Base-by-base conservation (phyloP, 2,329 filamentous ascomycete species). In the Pseudocercospora pini-densiflorae region DNA sequence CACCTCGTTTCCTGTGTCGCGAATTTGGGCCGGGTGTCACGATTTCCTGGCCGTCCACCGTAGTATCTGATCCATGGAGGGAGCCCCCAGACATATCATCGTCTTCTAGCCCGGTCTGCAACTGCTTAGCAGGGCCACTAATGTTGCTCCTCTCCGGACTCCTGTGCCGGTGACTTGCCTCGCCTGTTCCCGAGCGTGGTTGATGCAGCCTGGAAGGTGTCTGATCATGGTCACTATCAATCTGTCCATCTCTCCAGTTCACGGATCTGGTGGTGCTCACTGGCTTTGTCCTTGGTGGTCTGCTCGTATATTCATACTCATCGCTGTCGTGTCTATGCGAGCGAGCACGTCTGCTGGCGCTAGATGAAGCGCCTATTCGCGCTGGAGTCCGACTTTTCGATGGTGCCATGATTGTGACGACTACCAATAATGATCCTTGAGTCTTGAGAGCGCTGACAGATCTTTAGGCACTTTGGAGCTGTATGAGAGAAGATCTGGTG, bases 261-360 rank as follows among this genome's bases (percentile, higher is more conserved):
- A 57, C 24, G 23, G 29, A 14, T 58, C 7, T 19, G 54, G 54
- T 12, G 54, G 29, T 40, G 55, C 55, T 58, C 55, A 58, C 55
- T 19, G 55, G 55, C 23, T 29, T 55, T 31, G 24, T 23, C 24
- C 47, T 51, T 33, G 23, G 12, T 33, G 53, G 23, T 12, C 47
- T 53, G 47, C 47, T 27, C 4, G 5, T 53, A 33, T 21, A 51
- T 23, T 0, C 5, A 27, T 51, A 51, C 5, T 24, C n/a, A 51
- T 51, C 21, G 47, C 9, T 21, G 2, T 54, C 51, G n/a, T 54
- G 9, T 31, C 24, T 5, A 8, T 16, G 51, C 51, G 19, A 24
- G 19, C 57, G 57, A 19, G 12, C 21, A 16, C 55, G 21, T 21
- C 19, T 23, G 54, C 21, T 27, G 54, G 16, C 54, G 54, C 55